Percentiles rank a stretch among this genome's conserved stretches.
Evolutionary conservation across 805 yeast genomes (phyloP).

Genomic region (Spathaspora girioi): DNA sequence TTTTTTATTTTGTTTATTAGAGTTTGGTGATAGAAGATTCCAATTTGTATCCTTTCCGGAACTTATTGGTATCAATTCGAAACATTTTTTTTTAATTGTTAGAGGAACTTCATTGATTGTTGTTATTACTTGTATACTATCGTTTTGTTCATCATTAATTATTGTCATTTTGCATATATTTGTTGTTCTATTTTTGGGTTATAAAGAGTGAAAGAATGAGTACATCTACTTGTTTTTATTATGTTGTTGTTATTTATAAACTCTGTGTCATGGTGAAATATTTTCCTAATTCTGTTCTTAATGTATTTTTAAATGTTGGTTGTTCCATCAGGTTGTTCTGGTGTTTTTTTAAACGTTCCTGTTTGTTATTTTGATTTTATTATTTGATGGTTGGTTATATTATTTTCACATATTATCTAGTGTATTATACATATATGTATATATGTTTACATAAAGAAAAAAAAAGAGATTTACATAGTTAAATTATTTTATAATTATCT

Average conservation of each 20-base stretch:
- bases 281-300: not conserved
- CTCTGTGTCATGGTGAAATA: slow-evolving; percentile 1
- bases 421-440: slow-evolving; percentile 2
- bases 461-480: not conserved
- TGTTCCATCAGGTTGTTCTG: not conserved
- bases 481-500: no score
- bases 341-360: not conserved
- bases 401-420: slow-evolving; percentile 1
- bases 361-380: not conserved
- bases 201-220: not conserved
- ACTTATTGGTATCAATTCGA: not conserved
- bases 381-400: slow-evolving; percentile 2
- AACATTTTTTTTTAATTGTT: slow-evolving; percentile 1
- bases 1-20: slow-evolving; percentile 1
- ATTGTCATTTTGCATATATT: slow-evolving; percentile 1
- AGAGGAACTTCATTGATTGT: not conserved
- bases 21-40: slow-evolving; percentile 1
- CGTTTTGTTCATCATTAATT: slow-evolving; percentile 1
- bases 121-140: not conserved
- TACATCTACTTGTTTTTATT: not conserved
- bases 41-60: not conserved
- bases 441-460: slow-evolving; percentile 1
- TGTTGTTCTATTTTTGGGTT: slow-evolving; percentile 1
- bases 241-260: slow-evolving; percentile 1
- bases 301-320: slow-evolving; percentile 2